A percentile compares a stretch with the other conserved stretches of the same genome.
Conservation (phyloP, 2,329 filamentous ascomycete species). For the Phaeosphaeriaceae sp. region DNA sequence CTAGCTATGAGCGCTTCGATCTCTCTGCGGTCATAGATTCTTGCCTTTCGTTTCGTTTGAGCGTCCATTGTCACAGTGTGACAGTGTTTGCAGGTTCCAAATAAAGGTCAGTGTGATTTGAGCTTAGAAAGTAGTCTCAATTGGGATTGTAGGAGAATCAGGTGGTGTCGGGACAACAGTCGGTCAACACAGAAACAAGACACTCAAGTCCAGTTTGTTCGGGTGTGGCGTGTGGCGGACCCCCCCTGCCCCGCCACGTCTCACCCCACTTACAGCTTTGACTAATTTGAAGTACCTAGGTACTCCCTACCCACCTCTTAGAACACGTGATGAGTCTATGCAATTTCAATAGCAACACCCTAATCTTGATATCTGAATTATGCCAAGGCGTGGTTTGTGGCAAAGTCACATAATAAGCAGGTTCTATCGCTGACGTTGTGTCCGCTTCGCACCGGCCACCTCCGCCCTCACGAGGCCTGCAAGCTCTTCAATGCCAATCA, state of each 20-base stretch:
- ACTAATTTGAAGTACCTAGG: too few species aligned
- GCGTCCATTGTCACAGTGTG: conserved; percentile 33
- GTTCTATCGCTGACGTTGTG: conserved; percentile 9
- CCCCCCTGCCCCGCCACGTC: too few species aligned
- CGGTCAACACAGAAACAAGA: too few species aligned
- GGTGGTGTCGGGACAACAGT: neutral
- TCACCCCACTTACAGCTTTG: too few species aligned
- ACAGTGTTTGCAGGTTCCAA: neutral
- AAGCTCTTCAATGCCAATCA: conserved; percentile 21
- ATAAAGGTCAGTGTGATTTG: neutral
- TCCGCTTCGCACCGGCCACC: conserved; percentile 25
- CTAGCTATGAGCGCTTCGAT: conserved; percentile 85
- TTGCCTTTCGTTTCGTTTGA: conserved; percentile 51
- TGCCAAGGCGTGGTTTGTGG: too few species aligned
- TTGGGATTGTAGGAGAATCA: neutral
- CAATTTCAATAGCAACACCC: too few species aligned
- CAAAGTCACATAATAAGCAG: neutral
- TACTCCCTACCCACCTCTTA: too few species aligned
- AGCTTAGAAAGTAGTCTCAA: neutral
- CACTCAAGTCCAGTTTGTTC: too few species aligned
- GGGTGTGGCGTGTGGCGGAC: too few species aligned
- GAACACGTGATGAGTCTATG: too few species aligned
- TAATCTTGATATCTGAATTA: too few species aligned
- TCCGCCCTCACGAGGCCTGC: conserved; percentile 36
- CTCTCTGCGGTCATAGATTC: conserved; percentile 65